Evolutionary conservation across 2,329 filamentous ascomycete species (phyloP), one percentile per base, ranked within the genome.

Genomic region (Colletotrichum coccodes): DNA sequence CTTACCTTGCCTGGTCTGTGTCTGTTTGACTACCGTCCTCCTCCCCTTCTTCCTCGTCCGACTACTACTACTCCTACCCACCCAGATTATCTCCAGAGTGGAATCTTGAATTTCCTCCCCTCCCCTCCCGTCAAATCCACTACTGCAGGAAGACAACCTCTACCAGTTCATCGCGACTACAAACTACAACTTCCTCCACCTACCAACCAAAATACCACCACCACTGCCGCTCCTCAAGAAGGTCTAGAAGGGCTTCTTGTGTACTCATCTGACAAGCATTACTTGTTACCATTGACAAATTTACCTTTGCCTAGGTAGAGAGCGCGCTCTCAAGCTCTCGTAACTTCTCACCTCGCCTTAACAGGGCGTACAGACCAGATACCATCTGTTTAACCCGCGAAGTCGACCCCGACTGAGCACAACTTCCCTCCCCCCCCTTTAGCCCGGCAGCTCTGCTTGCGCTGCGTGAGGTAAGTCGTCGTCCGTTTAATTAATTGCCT

Each of bases 391-490:
- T 62, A 64, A 70, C 66, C 70, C 73, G 73, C 73, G 75, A 80
- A 80, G 80, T 83, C 83, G 76, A 76, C 76, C 72, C 76, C 80
- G 81, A 83, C 84, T 87, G 86, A 85, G 81, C 76, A 82, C 82
- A 76, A 84, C 78, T 71, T 76, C 69, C 73, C 75, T 73, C 52
- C 71, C 78, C 72, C 72, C 77, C 75, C 32, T 34, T 32, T 83
- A 86, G 90, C 91, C 92, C 91, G 91, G 91, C 91, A 89, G 88
- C 87, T 89, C 90, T 82, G 91, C 90, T 93, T 92, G 91, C 90
- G 87, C 90, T 94, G 91, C 91, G 91, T 91, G 91, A 94, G 91
- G 92, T 94, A 80, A 74, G 83, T 74, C 50, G 59, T 36, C 36
- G n/a, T 9, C 42, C n/a, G n/a, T n/a, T 12, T 4, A 34, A 23